Base-by-base conservation (phyloP, 2,329 filamentous ascomycete genomes). In the Mollisiaceae sp. region DNA sequence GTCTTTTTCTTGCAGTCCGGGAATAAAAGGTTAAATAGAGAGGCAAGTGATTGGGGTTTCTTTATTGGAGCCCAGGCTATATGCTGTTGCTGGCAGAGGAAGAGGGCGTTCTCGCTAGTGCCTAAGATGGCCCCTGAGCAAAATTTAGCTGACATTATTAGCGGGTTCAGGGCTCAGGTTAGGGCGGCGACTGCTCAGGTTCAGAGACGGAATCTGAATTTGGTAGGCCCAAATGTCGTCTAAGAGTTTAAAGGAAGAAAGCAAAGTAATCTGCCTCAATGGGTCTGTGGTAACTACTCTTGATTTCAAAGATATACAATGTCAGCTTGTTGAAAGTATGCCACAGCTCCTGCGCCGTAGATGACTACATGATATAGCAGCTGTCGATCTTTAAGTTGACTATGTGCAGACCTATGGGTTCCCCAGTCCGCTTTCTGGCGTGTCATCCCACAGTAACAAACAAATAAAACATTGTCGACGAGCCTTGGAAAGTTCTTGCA, bases 91-190 rank as follows among this genome's bases (percentile, higher is more conserved):
- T 55, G 20, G 52, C 52, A 9, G 52, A 55, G 52, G 52, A 55
- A 22, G 12, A 55, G 52, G 52, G 52, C 52, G 52, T 55, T 55
- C 52, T 55, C 52, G 52, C 52, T 55, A 35, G 52, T 35, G 52
- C 52, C 52, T 6, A 32, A 32, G 15, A n/a, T n/a, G n/a, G n/a
- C n/a, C n/a, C n/a, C n/a, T n/a, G n/a, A n/a, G n/a, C n/a, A n/a
- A n/a, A n/a, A n/a, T n/a, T n/a, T n/a, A n/a, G n/a, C n/a, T n/a
- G n/a, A n/a, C n/a, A n/a, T n/a, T n/a, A n/a, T n/a, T n/a, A n/a
- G n/a, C n/a, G n/a, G n/a, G n/a, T n/a, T n/a, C n/a, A n/a, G n/a
- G n/a, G n/a, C n/a, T n/a, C n/a, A n/a, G n/a, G n/a, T n/a, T n/a
- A n/a, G n/a, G n/a, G n/a, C n/a, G n/a, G n/a, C n/a, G n/a, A n/a